These are phyloP conservation scores for Wickerhamiella dianesei DNA, from an alignment of 805 yeast species.

Conservation along the genomic window DNA sequence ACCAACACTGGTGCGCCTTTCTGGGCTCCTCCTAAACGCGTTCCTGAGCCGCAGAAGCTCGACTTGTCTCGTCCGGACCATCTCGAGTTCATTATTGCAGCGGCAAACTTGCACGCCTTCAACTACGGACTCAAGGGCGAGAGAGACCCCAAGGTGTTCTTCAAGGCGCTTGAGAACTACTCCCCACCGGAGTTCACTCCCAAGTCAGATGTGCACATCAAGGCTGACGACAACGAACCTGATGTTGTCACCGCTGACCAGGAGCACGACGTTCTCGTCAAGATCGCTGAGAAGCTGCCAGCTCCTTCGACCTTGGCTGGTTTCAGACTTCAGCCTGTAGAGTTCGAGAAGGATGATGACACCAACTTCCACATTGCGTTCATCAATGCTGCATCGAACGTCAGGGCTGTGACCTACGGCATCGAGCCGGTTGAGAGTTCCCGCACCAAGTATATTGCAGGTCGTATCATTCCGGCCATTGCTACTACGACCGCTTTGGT, in stretches of 20 bases:
- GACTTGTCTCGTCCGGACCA: conserved; percentile 67
- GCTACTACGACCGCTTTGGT: conserved; percentile 98
- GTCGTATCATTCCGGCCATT: conserved; percentile 96
- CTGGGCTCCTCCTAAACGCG: conserved; percentile 97
- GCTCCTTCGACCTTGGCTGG: conserved; percentile 82
- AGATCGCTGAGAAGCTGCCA: conserved; percentile 68
- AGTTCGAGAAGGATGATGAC: conserved; percentile 97
- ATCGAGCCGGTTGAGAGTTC: conserved; percentile 80
- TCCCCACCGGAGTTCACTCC: conserved; percentile 60
- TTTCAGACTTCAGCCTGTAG: conserved; percentile 74
- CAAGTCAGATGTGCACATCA: conserved; percentile 60
- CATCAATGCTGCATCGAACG: conserved; percentile 88
- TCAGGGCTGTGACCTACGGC: conserved; percentile 83
- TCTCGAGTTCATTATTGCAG: conserved; percentile 70
- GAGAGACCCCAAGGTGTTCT: conserved; percentile 31
- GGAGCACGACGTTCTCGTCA: conserved; percentile 15
- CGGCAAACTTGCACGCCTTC: conserved; percentile 80
- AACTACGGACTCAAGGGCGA: conserved; percentile 83
- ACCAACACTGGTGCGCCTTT: conserved; percentile 86
- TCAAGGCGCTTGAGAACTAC: conserved; percentile 38
- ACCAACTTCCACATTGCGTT: conserved; percentile 92
- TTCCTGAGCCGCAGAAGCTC: conserved; percentile 75
- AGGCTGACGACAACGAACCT: conserved; percentile 83
- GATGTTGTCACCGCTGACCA: conserved; percentile 13
- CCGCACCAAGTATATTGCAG: conserved; percentile 94